A percentile compares a stretch with the other conserved stretches of the same genome.
These are phyloP conservation scores for Meira miltonrushii DNA, from an alignment of 1,284 basidiomycete genomes.

Conservation along the genomic window DNA sequence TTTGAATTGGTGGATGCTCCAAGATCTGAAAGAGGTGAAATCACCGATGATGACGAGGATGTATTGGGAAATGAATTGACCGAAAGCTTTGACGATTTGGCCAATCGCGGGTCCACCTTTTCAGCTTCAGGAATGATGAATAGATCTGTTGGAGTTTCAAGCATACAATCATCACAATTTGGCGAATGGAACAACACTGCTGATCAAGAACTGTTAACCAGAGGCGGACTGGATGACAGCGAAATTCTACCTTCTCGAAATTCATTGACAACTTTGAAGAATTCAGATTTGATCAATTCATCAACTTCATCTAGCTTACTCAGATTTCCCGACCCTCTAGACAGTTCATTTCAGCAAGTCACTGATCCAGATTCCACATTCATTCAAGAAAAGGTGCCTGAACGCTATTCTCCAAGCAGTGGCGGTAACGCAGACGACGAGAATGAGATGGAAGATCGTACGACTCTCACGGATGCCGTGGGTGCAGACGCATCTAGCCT, in stretches of 20 bases:
- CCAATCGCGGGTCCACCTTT: background rate
- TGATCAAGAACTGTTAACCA: too few species aligned
- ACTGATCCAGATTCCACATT: background rate
- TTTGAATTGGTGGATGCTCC: conserved; percentile 12
- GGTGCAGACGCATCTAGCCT: background rate
- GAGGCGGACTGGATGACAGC: background rate
- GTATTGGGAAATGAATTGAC: background rate
- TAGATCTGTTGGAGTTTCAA: too few species aligned
- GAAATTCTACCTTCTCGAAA: background rate
- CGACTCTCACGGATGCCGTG: too few species aligned
- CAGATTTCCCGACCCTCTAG: conserved; percentile 2
- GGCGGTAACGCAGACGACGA: too few species aligned
- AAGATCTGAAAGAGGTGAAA: background rate
- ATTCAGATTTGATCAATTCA: background rate
- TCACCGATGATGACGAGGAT: background rate
- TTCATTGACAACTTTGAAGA: background rate
- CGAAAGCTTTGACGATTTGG: background rate
- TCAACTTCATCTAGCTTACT: background rate
- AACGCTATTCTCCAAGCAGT: background rate
- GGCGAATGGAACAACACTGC: too few species aligned
- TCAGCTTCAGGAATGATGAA: background rate
- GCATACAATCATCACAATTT: too few species aligned
- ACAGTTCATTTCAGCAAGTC: background rate
- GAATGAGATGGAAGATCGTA: background rate
- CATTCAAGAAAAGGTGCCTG: background rate